phyloP scores from a whole-genome alignment of 2,329 filamentous ascomycete species.

The Talaromyces verruculosus region DNA sequence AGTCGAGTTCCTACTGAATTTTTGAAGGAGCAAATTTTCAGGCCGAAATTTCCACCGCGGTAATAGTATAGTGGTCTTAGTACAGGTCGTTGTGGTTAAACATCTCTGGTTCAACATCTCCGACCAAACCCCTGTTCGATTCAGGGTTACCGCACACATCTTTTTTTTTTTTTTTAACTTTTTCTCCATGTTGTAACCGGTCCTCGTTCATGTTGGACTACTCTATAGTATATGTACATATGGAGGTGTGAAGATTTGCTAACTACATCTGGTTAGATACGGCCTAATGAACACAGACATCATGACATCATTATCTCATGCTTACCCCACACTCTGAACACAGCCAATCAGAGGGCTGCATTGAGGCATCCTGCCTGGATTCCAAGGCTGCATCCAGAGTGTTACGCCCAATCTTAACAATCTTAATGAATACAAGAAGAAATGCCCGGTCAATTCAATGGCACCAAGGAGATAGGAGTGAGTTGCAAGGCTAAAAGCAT shows the following conservation, averaged over 20 bases:
- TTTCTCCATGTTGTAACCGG: no score
- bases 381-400: neutral
- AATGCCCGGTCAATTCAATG: no score
- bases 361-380: neutral
- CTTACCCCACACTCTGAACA: neutral
- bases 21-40: no score
- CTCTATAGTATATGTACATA: no score
- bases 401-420: neutral
- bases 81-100: neutral
- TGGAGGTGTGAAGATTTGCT: neutral
- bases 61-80: neutral
- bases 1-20: no score
- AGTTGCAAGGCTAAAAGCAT: neutral
- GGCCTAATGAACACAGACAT: neutral
- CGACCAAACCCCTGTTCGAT: neutral
- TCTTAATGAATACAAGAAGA: neutral
- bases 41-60: neutral
- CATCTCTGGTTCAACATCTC: neutral
- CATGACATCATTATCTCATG: conserved; percentile 1
- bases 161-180: no score
- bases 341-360: neutral
- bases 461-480: neutral
- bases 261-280: neutral
- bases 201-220: no score
- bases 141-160: neutral